Percentiles rank a stretch among this genome's conserved stretches.
phyloP scores from a whole-genome alignment of 148 eudicot species.

The Suaeda aralocaspica region DNA sequence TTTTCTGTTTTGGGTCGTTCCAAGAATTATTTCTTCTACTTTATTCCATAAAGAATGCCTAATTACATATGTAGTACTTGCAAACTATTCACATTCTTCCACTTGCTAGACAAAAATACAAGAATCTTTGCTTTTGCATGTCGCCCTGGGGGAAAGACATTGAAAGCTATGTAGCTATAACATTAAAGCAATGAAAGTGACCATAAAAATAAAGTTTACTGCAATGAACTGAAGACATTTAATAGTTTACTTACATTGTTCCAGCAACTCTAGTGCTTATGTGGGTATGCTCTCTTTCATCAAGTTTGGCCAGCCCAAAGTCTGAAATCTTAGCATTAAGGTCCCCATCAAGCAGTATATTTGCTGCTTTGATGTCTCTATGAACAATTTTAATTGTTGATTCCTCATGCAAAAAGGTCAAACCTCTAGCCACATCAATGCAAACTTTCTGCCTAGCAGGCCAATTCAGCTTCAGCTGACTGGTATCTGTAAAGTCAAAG shows the following conservation, averaged over 20 bases:
- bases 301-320: slow-evolving; percentile 34
- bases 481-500: slow-evolving; percentile 14
- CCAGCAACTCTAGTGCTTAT: slow-evolving; percentile 37
- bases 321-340: slow-evolving; percentile 30
- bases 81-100: no score
- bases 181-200: no score
- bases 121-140: no score
- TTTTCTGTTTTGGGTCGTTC: no score
- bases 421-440: slow-evolving; percentile 30
- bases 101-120: no score
- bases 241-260: slow-evolving; percentile 26
- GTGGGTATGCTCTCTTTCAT: slow-evolving; percentile 28
- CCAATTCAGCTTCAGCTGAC: slow-evolving; percentile 26
- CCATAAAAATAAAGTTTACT: no score
- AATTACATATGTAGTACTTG: no score
- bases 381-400: slow-evolving; percentile 30
- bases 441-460: slow-evolving; percentile 23
- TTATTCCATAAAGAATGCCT: no score
- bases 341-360: slow-evolving; percentile 26
- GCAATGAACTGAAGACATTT: neutral
- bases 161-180: no score
- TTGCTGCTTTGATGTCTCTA: no score
- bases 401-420: slow-evolving; percentile 34
- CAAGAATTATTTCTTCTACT: no score
- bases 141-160: no score